Percentiles rank a stretch among this genome's conserved stretches.
These are phyloP conservation scores for Suillus alpinus DNA, from an alignment of 768 basidiomycete genomes.

Conservation along the genomic window DNA sequence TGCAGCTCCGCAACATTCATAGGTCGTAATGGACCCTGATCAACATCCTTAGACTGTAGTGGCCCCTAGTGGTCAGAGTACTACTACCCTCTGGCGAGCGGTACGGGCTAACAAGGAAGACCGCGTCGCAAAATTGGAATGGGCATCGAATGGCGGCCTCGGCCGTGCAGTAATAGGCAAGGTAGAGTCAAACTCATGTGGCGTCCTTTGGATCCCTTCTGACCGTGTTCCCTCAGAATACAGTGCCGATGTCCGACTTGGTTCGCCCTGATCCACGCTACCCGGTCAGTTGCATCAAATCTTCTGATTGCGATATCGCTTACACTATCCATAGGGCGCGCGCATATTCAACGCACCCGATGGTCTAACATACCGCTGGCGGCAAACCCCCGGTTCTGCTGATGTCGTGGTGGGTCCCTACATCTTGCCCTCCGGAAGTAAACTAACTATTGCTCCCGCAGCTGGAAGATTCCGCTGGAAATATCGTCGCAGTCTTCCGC, in stretches of 20 bases:
- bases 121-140: constrained; percentile 84
- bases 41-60: constrained; percentile 54
- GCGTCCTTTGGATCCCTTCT: constrained; percentile 16
- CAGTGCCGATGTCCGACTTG: constrained; percentile 79
- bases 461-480: constrained; percentile 71
- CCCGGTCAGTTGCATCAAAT: constrained; percentile 44
- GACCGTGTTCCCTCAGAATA: constrained; percentile 49
- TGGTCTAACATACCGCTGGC: constrained; percentile 77
- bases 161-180: constrained; percentile 86
- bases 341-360: constrained; percentile 82
- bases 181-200: constrained; percentile 38
- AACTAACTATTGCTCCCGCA: constrained; percentile 29
- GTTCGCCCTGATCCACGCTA: constrained; percentile 65
- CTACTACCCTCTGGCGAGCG: constrained; percentile 78
- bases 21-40: constrained; percentile 25
- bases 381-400: constrained; percentile 55
- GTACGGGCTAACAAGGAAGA: constrained; percentile 85
- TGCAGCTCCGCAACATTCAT: constrained; percentile 19
- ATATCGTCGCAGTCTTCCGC: constrained; percentile 76
- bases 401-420: constrained; percentile 56
- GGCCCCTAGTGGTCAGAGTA: constrained; percentile 59
- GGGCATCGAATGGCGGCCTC: constrained; percentile 78
- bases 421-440: constrained; percentile 3
- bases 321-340: constrained; percentile 42
- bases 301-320: constrained; percentile 8